Evolutionary conservation across 2,329 filamentous ascomycete genomes (phyloP).

Genomic region (Falciphora oryzae): DNA sequence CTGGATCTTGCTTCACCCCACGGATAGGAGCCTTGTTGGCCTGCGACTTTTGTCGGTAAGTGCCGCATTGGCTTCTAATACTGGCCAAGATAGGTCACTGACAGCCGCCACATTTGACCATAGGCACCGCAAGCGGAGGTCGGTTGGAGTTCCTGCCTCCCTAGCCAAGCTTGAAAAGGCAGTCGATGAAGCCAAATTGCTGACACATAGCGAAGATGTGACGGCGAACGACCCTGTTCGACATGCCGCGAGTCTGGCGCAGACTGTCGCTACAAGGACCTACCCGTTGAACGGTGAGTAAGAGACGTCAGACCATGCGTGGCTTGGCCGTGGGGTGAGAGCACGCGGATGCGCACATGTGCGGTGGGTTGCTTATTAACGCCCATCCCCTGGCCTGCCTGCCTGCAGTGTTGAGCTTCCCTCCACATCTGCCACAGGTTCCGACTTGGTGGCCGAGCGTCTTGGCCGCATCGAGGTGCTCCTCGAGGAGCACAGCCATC

Average conservation of each 20-base stretch:
- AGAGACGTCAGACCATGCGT: background rate
- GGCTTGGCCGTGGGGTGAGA: background rate
- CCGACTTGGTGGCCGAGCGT: slow-evolving; percentile 29
- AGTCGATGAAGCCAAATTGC: background rate
- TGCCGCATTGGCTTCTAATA: slow-evolving; percentile 14
- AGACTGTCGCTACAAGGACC: slow-evolving; percentile 33
- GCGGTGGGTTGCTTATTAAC: slow-evolving; percentile 11
- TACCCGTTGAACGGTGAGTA: slow-evolving; percentile 23
- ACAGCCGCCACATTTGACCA: slow-evolving; percentile 13
- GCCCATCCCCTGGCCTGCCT: slow-evolving; percentile 11
- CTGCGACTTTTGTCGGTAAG: slow-evolving; percentile 32
- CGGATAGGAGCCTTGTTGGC: slow-evolving; percentile 31
- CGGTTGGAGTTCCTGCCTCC: background rate
- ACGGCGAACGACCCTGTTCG: slow-evolving; percentile 32
- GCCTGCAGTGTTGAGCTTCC: slow-evolving; percentile 27
- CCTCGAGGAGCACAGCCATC: slow-evolving; percentile 21
- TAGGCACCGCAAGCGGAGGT: slow-evolving; percentile 26
- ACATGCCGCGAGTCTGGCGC: slow-evolving; percentile 32
- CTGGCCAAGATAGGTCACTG: slow-evolving; percentile 10
- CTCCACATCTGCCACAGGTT: slow-evolving; percentile 15
- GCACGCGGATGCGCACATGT: background rate
- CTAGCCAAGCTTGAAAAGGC: background rate
- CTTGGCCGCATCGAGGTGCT: slow-evolving; percentile 31
- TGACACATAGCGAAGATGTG: slow-evolving; percentile 22
- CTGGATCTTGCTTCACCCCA: background rate